These are phyloP conservation scores for Pleurotus sapidus DNA, from an alignment of 768 basidiomycete genomes.

Conservation along the genomic window DNA sequence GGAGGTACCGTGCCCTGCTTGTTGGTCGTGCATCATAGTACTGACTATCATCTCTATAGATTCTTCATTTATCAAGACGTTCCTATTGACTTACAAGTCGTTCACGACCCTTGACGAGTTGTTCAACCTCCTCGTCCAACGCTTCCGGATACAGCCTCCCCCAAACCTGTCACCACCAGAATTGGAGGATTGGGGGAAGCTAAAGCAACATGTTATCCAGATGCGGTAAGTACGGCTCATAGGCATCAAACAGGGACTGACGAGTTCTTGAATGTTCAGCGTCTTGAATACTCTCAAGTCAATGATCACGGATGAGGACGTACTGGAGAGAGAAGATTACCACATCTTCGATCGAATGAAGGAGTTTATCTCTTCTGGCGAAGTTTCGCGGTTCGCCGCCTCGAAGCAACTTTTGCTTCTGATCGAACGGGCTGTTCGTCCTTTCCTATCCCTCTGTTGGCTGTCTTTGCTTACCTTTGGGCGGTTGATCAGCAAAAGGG, in stretches of 20 bases:
- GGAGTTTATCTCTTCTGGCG: slow-evolving; percentile 68
- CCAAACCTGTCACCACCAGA: slow-evolving; percentile 59
- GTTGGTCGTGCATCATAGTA: slow-evolving; percentile 1
- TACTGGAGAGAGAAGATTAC: slow-evolving; percentile 84
- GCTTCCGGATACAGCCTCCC: slow-evolving; percentile 80
- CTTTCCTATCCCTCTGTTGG: neutral
- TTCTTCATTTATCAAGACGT: slow-evolving; percentile 79
- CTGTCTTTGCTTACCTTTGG: slow-evolving; percentile 5
- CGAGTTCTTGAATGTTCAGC: slow-evolving; percentile 31
- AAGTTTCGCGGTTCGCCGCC: slow-evolving; percentile 61
- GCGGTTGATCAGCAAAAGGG: slow-evolving; percentile 37
- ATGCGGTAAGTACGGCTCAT: slow-evolving; percentile 58
- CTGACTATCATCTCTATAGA: slow-evolving; percentile 39
- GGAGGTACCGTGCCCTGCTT: slow-evolving; percentile 48
- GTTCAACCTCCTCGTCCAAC: slow-evolving; percentile 74
- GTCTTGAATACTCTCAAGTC: slow-evolving; percentile 90
- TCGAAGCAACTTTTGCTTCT: slow-evolving; percentile 72
- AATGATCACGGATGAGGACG: slow-evolving; percentile 82
- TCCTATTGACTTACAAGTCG: slow-evolving; percentile 95
- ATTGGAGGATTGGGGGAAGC: slow-evolving; percentile 72
- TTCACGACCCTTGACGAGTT: slow-evolving; percentile 85
- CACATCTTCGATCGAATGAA: slow-evolving; percentile 81
- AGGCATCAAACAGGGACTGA: no score
- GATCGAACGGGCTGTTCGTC: slow-evolving; percentile 78
- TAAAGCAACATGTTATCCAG: slow-evolving; percentile 86